Conservation (phyloP, 345 rosid species). For the Xanthoceras sorbifolium region DNA sequence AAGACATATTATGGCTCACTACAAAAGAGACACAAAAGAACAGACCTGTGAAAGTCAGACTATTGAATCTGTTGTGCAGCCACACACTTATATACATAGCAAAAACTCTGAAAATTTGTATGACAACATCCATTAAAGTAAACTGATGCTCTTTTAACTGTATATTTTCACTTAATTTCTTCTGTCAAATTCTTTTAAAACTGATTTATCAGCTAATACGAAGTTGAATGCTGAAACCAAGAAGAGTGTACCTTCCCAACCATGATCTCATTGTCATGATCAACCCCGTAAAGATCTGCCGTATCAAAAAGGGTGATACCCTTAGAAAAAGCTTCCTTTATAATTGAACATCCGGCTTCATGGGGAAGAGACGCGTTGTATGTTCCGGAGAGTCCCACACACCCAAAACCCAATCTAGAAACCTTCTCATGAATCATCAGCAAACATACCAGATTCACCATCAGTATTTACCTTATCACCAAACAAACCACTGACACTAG, state of each 20-base stretch:
- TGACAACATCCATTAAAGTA: background rate
- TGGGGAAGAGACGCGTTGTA: constrained; percentile 36
- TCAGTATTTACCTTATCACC: background rate
- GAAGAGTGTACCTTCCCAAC: constrained; percentile 37
- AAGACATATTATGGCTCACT: background rate
- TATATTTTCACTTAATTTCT: background rate
- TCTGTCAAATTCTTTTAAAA: background rate
- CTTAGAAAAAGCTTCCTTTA: constrained; percentile 36
- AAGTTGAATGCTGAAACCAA: background rate
- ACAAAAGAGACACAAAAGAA: background rate
- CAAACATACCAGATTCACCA: background rate
- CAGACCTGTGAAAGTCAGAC: background rate
- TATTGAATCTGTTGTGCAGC: background rate
- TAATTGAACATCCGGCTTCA: constrained; percentile 40
- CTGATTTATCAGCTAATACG: no score
- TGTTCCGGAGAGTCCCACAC: constrained; percentile 38
- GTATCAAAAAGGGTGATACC: constrained; percentile 52
- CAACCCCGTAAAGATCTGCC: constrained; percentile 33
- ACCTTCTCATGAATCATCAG: constrained; percentile 22
- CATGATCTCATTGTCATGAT: constrained; percentile 49
- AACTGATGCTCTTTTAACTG: background rate
- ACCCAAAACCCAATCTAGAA: constrained; percentile 47
- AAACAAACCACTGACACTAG: no score
- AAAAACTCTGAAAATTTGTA: background rate
- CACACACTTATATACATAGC: background rate